These are phyloP conservation scores for Pseudocercospora pini-densiflorae DNA, from an alignment of 2,329 filamentous ascomycete species.

Conservation along the genomic window DNA sequence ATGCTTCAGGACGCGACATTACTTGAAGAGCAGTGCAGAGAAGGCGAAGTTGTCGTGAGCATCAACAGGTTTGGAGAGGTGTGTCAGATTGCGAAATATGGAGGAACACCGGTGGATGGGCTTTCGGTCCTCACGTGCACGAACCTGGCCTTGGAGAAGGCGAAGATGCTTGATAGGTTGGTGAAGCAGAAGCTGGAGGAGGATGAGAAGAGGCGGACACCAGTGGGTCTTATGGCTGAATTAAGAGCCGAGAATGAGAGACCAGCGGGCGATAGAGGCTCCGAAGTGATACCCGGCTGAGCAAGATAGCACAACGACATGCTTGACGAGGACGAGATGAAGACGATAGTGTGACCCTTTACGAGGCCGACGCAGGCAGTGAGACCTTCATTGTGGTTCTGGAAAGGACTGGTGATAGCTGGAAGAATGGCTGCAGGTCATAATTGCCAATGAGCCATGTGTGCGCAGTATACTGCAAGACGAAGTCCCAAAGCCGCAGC, in stretches of 20 bases:
- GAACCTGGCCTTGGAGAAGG: slow-evolving; percentile 74
- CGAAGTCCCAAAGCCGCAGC: background rate
- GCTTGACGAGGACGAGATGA: no score
- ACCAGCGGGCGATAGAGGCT: slow-evolving; percentile 9
- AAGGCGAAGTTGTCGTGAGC: slow-evolving; percentile 77
- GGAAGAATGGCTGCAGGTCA: background rate
- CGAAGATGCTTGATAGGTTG: slow-evolving; percentile 76
- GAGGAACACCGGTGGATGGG: slow-evolving; percentile 81
- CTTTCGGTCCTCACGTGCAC: slow-evolving; percentile 77
- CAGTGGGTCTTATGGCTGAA: slow-evolving; percentile 78
- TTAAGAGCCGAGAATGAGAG: slow-evolving; percentile 80
- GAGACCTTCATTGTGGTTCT: no score
- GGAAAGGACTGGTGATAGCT: background rate
- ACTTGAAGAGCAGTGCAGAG: slow-evolving; percentile 76
- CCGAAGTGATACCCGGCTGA: background rate
- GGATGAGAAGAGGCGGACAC: slow-evolving; percentile 77
- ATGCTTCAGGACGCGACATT: slow-evolving; percentile 73
- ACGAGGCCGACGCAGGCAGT: background rate
- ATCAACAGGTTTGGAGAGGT: slow-evolving; percentile 90
- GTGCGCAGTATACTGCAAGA: background rate
- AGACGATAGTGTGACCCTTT: no score
- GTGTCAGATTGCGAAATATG: slow-evolving; percentile 88
- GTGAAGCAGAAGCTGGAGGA: slow-evolving; percentile 75
- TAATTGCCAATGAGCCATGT: background rate
- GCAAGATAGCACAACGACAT: background rate